These are phyloP conservation scores for Mycena vitilis DNA, from an alignment of 768 basidiomycete genomes.

Conservation along the genomic window DNA sequence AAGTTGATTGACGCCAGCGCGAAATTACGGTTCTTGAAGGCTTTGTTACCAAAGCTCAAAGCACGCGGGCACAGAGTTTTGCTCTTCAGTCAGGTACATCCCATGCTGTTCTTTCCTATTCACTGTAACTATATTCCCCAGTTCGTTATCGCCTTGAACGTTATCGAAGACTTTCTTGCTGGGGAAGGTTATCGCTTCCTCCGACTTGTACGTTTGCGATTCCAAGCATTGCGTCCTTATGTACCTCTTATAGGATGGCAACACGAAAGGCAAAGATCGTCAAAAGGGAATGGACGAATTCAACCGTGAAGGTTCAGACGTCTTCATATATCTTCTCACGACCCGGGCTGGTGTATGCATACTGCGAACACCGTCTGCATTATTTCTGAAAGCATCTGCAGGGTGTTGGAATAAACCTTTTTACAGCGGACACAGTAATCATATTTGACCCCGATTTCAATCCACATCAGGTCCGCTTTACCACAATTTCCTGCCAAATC, in stretches of 20 bases:
- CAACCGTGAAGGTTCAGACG: constrained; percentile 87
- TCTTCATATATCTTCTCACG: constrained; percentile 92
- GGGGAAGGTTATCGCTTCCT: constrained; percentile 87
- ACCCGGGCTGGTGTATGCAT: constrained; percentile 83
- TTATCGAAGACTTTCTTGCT: constrained; percentile 88
- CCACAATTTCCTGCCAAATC: neutral
- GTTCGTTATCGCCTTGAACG: constrained; percentile 90
- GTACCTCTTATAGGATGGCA: constrained; percentile 76
- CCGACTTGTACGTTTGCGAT: constrained; percentile 66
- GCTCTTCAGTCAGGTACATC: constrained; percentile 86
- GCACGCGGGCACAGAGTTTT: constrained; percentile 89
- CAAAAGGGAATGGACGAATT: constrained; percentile 97
- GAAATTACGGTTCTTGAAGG: constrained; percentile 85
- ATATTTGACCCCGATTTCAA: constrained; percentile 98
- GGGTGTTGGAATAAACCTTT: constrained; percentile 93
- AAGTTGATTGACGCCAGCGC: constrained; percentile 86
- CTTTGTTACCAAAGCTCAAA: constrained; percentile 84
- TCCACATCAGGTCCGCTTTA: constrained; percentile 83
- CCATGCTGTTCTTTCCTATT: neutral
- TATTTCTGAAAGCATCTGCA: constrained; percentile 34
- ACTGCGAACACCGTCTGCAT: neutral
- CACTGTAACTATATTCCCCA: constrained; percentile 44
- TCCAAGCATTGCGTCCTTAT: neutral
- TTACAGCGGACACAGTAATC: constrained; percentile 92
- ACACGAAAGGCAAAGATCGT: constrained; percentile 83